These are phyloP conservation scores for Penicillium sp. DNA, from an alignment of 2,329 filamentous ascomycete species.

Conservation along the genomic window DNA sequence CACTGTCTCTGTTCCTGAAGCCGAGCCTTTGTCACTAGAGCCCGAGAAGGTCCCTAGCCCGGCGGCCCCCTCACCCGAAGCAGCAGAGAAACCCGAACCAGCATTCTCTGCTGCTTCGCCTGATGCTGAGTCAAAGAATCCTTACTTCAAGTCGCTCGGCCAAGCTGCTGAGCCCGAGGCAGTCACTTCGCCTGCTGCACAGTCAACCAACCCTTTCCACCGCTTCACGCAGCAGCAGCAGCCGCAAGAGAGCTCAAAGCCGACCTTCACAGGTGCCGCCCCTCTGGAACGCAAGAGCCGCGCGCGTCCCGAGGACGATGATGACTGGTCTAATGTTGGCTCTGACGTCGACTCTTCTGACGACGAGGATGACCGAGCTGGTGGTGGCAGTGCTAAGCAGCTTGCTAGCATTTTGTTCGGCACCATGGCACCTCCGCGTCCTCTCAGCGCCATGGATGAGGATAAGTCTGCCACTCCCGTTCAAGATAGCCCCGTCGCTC, in stretches of 20 bases:
- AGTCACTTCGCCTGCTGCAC: slow-evolving; percentile 48
- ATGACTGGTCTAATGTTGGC: slow-evolving; percentile 81
- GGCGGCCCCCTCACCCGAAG: slow-evolving; percentile 49
- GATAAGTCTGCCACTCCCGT: slow-evolving; percentile 59
- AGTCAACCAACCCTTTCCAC: slow-evolving; percentile 95
- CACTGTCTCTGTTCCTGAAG: slow-evolving; percentile 24
- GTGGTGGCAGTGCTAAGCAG: slow-evolving; percentile 82
- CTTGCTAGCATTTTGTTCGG: slow-evolving; percentile 94
- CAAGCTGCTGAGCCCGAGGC: slow-evolving; percentile 60
- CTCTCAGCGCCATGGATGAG: slow-evolving; percentile 73
- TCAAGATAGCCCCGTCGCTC: slow-evolving; percentile 39
- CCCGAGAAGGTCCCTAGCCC: slow-evolving; percentile 54
- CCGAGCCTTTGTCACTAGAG: slow-evolving; percentile 34
- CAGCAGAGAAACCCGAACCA: slow-evolving; percentile 49
- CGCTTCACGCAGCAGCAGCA: slow-evolving; percentile 66
- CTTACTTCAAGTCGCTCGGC: slow-evolving; percentile 87
- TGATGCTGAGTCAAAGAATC: slow-evolving; percentile 84
- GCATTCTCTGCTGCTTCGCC: slow-evolving; percentile 55
- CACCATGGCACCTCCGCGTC: slow-evolving; percentile 91
- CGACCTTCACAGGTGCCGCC: slow-evolving; percentile 52
- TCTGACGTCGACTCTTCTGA: slow-evolving; percentile 72
- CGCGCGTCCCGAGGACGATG: slow-evolving; percentile 59
- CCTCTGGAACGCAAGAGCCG: slow-evolving; percentile 52
- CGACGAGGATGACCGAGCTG: slow-evolving; percentile 72
- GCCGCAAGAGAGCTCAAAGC: slow-evolving; percentile 54